phyloP scores from a whole-genome alignment of 192 early-diverging fungal genomes.

The Coemansia sp. region DNA sequence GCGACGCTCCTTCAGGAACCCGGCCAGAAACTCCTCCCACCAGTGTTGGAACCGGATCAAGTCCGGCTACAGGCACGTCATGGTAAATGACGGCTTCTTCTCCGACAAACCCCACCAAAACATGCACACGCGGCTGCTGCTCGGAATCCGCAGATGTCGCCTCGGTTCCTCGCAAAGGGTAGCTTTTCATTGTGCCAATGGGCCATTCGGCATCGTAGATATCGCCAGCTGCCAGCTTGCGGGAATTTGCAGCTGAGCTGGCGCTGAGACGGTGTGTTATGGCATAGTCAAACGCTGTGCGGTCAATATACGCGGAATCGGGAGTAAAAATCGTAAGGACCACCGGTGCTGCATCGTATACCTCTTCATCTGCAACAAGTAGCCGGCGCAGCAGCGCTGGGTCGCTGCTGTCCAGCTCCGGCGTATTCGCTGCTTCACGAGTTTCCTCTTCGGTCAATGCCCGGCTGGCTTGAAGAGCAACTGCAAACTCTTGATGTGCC shows the following conservation, averaged over 20 bases:
- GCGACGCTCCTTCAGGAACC: conserved; percentile 28
- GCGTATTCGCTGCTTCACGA: conserved; percentile 1
- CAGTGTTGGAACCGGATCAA: conserved; percentile 50
- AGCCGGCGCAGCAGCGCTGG: conserved; percentile 14
- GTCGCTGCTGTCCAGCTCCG: background rate
- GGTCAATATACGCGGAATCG: conserved; percentile 21
- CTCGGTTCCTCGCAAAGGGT: background rate
- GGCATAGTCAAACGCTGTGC: conserved; percentile 35
- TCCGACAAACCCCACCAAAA: conserved; percentile 45
- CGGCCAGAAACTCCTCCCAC: conserved; percentile 31
- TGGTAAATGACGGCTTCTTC: conserved; percentile 52
- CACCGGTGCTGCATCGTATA: conserved; percentile 48
- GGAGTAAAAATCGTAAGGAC: conserved; percentile 45
- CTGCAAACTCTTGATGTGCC: conserved; percentile 50
- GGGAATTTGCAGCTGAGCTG: background rate
- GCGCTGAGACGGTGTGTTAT: conserved; percentile 18
- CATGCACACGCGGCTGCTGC: conserved; percentile 37
- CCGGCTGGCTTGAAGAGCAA: conserved; percentile 44
- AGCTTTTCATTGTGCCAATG: conserved; percentile 22
- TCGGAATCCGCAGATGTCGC: background rate
- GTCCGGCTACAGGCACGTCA: conserved; percentile 44
- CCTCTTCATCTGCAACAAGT: conserved; percentile 48
- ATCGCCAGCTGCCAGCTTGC: conserved; percentile 26
- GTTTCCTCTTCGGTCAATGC: conserved; percentile 7
- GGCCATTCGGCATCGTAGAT: conserved; percentile 40